Percentiles rank a stretch among this genome's conserved stretches.
Evolutionary conservation across 2,329 filamentous ascomycete species (phyloP).

Genomic region (Aureobasidium sp.): DNA sequence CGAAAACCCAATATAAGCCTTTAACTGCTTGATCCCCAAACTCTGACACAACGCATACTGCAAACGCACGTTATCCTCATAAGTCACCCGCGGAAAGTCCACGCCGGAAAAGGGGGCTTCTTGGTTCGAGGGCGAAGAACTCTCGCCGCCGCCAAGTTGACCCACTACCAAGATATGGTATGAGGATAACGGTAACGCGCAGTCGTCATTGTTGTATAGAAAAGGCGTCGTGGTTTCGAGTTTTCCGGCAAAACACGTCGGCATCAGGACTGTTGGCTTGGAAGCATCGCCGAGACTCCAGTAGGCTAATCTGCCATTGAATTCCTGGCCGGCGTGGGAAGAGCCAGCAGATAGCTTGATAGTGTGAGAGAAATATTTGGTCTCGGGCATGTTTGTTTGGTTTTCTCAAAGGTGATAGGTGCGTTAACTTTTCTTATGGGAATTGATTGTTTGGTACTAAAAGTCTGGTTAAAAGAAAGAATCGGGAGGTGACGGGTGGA

Average conservation of each 20-base stretch:
- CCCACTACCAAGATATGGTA: slow-evolving; percentile 48
- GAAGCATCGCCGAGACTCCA: slow-evolving; percentile 36
- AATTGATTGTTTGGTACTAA: background rate
- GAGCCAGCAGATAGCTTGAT: slow-evolving; percentile 24
- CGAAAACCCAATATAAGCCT: slow-evolving; percentile 48
- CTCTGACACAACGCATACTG: slow-evolving; percentile 40
- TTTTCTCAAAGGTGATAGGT: background rate
- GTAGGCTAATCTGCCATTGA: slow-evolving; percentile 34
- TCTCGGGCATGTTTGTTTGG: slow-evolving; percentile 21
- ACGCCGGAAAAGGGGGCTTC: slow-evolving; percentile 24
- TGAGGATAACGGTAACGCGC: slow-evolving; percentile 34
- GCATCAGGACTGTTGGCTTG: slow-evolving; percentile 41
- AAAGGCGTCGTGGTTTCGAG: slow-evolving; percentile 46
- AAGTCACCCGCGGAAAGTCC: slow-evolving; percentile 41
- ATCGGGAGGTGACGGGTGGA: background rate
- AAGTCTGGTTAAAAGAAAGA: slow-evolving; percentile 7
- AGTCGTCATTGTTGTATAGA: slow-evolving; percentile 30
- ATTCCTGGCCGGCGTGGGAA: slow-evolving; percentile 21
- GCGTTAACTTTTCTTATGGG: background rate
- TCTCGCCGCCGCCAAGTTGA: slow-evolving; percentile 49
- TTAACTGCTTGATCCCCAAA: slow-evolving; percentile 39
- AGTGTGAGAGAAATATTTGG: slow-evolving; percentile 24
- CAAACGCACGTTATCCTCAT: slow-evolving; percentile 47
- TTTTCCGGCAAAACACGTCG: slow-evolving; percentile 50
- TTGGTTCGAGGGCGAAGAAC: slow-evolving; percentile 47